phyloP scores from a whole-genome alignment of 176 grass and related monocot species.

The Avena sativa region DNA sequence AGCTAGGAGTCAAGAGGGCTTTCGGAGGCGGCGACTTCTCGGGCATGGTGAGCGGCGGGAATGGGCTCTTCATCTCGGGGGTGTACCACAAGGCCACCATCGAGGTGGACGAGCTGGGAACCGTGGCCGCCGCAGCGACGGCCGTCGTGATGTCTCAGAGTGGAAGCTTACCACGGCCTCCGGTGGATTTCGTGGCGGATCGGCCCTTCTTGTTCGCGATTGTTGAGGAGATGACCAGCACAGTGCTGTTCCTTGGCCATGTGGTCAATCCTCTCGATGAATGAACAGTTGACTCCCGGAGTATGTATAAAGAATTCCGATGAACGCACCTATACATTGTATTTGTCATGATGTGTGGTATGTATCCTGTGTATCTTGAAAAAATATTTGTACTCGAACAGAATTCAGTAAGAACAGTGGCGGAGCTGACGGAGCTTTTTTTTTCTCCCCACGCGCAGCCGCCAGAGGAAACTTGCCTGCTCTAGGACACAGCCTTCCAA shows the following conservation, averaged over 20 bases:
- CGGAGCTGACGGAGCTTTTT: too few species aligned
- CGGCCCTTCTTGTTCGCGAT: not conserved
- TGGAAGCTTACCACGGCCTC: not conserved
- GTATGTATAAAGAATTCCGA: not conserved
- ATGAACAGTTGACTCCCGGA: not conserved
- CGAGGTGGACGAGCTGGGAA: conserved; percentile 49
- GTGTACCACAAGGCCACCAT: conserved; percentile 50
- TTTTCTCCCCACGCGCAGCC: too few species aligned
- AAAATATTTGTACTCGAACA: too few species aligned
- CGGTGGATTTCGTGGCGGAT: not conserved
- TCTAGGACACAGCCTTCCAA: too few species aligned
- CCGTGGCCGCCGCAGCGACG: conserved; percentile 37
- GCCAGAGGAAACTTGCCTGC: too few species aligned
- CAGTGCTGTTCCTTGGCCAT: not conserved
- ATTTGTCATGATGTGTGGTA: not conserved
- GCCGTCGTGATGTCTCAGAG: not conserved
- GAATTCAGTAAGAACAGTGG: too few species aligned
- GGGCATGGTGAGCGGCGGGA: conserved; percentile 38
- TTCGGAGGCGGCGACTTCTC: conserved; percentile 45
- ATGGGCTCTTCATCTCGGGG: not conserved
- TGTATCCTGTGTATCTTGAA: too few species aligned
- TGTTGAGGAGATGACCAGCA: not conserved
- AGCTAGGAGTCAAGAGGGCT: conserved; percentile 27
- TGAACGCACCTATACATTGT: not conserved
- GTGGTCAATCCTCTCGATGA: not conserved